Conservation (phyloP, 352 stramenopile genomes). For the Aphanomyces cochlioides region DNA sequence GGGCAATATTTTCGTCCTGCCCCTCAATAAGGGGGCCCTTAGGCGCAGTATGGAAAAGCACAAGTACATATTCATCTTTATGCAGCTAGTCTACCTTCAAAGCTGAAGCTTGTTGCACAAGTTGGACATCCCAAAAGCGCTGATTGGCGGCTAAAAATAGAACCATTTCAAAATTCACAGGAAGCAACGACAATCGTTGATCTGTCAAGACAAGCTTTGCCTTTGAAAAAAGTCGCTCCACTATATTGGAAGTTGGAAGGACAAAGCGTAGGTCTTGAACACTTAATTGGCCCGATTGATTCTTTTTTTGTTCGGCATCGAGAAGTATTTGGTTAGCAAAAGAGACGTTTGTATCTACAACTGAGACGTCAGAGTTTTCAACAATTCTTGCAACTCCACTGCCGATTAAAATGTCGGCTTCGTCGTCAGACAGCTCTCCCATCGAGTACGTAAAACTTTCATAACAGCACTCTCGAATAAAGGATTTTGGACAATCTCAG, state of each 20-base stretch:
- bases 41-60: no score
- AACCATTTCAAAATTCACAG: not conserved
- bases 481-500: no score
- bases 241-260: constrained; percentile 11
- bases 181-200: not conserved
- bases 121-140: not conserved
- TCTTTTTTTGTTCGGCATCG: not conserved
- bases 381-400: no score
- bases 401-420: no score
- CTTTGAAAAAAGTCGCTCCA: constrained; percentile 2
- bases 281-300: not conserved
- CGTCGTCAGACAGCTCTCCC: no score
- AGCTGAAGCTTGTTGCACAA: not conserved
- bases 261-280: constrained; percentile 5
- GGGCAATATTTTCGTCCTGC: no score
- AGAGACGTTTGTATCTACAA: not conserved
- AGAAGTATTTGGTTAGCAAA: not conserved
- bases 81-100: no score
- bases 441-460: no score
- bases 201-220: not conserved
- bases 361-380: no score
- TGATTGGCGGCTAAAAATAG: not conserved
- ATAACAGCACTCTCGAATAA: no score
- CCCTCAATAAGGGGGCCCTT: no score
- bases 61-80: no score